phyloP scores from a whole-genome alignment of 768 basidiomycete species.

The Hericium erinaceus region DNA sequence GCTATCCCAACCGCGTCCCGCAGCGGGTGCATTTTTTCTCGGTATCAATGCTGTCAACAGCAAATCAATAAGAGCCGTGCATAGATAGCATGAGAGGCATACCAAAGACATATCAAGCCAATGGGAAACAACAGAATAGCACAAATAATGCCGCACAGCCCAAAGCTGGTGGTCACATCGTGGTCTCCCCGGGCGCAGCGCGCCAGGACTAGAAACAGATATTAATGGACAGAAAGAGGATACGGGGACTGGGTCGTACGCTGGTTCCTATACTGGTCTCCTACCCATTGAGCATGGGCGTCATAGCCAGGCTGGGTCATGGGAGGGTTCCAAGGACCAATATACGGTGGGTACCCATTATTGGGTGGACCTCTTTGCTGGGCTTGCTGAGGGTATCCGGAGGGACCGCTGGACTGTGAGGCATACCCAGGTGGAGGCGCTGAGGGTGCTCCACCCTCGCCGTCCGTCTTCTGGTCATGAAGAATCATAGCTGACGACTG shows the following conservation, averaged over 20 bases:
- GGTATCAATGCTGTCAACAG: slow-evolving; percentile 13
- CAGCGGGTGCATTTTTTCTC: slow-evolving; percentile 22
- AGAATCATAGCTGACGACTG: background rate
- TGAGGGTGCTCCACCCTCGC: background rate
- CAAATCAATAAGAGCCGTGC: background rate
- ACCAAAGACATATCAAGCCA: slow-evolving; percentile 20
- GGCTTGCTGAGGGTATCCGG: background rate
- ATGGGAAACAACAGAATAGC: slow-evolving; percentile 22
- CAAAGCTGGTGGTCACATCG: slow-evolving; percentile 18
- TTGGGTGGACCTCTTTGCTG: background rate
- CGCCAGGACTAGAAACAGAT: slow-evolving; percentile 12
- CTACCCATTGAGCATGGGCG: slow-evolving; percentile 4
- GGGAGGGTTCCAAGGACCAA: background rate
- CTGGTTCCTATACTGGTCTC: slow-evolving; percentile 13
- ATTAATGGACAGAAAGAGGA: background rate
- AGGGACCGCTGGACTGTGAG: background rate
- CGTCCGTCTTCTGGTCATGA: background rate
- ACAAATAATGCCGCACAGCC: slow-evolving; percentile 21
- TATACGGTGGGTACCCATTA: slow-evolving; percentile 5
- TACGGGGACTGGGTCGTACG: slow-evolving; percentile 1
- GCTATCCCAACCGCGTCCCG: slow-evolving; percentile 12
- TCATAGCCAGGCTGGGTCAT: background rate
- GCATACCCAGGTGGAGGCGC: background rate
- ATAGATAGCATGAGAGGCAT: background rate
- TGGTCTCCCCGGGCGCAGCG: slow-evolving; percentile 23